A percentile compares a stretch with the other conserved stretches of the same genome.
phyloP scores from a whole-genome alignment of 495 filamentous ascomycete genomes.

The Antarctomyces pellizariae region DNA sequence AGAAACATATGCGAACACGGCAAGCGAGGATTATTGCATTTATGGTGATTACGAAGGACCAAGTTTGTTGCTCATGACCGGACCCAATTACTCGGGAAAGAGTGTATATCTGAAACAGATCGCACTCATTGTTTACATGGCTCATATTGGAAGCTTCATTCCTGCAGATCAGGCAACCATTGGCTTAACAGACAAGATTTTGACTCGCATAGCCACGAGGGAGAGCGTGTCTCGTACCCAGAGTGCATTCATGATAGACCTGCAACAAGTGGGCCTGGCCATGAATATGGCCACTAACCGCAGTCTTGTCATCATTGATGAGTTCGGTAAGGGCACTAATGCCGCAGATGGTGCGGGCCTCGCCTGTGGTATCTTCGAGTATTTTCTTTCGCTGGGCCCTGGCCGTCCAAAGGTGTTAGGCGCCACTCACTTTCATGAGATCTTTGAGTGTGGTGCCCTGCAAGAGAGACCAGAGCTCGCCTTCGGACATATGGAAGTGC shows the following conservation, averaged over 20 bases:
- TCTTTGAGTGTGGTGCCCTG: slow-evolving; percentile 58
- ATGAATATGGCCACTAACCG: slow-evolving; percentile 53
- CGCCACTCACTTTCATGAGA: slow-evolving; percentile 88
- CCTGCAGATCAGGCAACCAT: slow-evolving; percentile 59
- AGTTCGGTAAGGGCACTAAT: slow-evolving; percentile 91
- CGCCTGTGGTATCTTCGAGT: slow-evolving; percentile 56
- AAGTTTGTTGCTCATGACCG: slow-evolving; percentile 68
- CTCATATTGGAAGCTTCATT: slow-evolving; percentile 82
- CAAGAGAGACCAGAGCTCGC: slow-evolving; percentile 28
- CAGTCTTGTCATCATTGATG: slow-evolving; percentile 71
- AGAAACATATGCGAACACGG: slow-evolving; percentile 4
- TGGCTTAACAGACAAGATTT: slow-evolving; percentile 78
- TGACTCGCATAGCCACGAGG: slow-evolving; percentile 68
- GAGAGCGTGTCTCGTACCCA: slow-evolving; percentile 71
- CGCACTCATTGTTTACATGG: slow-evolving; percentile 82
- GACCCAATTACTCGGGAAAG: slow-evolving; percentile 91
- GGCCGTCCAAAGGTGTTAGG: slow-evolving; percentile 63
- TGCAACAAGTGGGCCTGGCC: slow-evolving; percentile 68
- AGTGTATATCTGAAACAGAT: slow-evolving; percentile 91
- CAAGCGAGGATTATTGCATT: slow-evolving; percentile 2
- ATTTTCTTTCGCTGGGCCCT: slow-evolving; percentile 36
- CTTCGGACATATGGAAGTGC: slow-evolving; percentile 80
- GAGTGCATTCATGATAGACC: slow-evolving; percentile 82
- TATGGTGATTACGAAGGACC: slow-evolving; percentile 17
- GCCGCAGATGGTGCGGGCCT: slow-evolving; percentile 63